A percentile compares a stretch with the other conserved stretches of the same genome.
Conservation (phyloP, 2,329 filamentous ascomycete species). For the Alternaria gaisen region DNA sequence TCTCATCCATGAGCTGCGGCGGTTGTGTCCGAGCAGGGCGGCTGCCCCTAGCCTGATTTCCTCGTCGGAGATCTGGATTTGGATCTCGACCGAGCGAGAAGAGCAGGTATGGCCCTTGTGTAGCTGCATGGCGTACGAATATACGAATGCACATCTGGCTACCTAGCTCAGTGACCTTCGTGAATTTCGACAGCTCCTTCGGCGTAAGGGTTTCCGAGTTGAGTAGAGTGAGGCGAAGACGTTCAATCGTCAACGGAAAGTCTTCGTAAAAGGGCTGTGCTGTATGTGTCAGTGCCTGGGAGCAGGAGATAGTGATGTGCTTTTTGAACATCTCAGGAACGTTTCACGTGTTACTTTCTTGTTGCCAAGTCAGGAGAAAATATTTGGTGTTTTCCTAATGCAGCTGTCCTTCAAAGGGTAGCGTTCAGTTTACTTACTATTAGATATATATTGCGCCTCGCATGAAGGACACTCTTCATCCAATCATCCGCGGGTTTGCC, state of each 20-base stretch:
- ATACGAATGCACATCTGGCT: slow-evolving; percentile 6
- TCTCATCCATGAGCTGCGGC: neutral
- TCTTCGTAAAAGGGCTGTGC: slow-evolving; percentile 14
- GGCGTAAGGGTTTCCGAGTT: slow-evolving; percentile 5
- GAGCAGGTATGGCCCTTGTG: slow-evolving; percentile 9
- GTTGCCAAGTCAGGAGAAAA: neutral
- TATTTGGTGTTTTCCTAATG: neutral
- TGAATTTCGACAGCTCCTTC: slow-evolving; percentile 4
- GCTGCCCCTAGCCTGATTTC: neutral
- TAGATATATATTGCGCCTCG: neutral
- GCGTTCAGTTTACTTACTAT: slow-evolving; percentile 12
- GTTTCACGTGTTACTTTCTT: no score
- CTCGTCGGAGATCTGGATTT: slow-evolving; percentile 11
- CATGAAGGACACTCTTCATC: neutral
- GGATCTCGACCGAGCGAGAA: slow-evolving; percentile 11
- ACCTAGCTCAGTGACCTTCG: neutral
- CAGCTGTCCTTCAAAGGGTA: neutral
- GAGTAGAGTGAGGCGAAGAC: slow-evolving; percentile 15
- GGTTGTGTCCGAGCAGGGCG: neutral
- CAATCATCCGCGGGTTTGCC: neutral
- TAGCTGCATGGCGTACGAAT: slow-evolving; percentile 18
- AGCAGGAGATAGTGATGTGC: neutral
- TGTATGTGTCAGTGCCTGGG: neutral
- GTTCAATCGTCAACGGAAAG: slow-evolving; percentile 19
- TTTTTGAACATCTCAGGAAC: no score